A percentile compares a stretch with the other conserved stretches of the same genome.
These are phyloP conservation scores for Diplodia seriata DNA, from an alignment of 2,329 filamentous ascomycete genomes.

Conservation along the genomic window DNA sequence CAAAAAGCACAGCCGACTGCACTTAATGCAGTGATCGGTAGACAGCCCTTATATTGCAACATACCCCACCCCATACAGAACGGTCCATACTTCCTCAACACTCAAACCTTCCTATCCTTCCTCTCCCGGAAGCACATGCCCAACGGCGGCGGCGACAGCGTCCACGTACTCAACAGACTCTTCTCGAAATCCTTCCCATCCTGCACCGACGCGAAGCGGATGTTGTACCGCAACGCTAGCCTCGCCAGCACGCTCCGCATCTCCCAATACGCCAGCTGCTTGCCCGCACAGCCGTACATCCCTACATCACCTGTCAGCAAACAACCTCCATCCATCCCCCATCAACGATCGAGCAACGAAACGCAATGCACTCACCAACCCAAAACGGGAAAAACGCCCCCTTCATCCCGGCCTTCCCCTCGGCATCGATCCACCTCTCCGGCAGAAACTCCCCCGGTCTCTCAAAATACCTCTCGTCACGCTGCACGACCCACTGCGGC, in stretches of 20 bases:
- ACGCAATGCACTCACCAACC: conserved; percentile 10
- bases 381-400: conserved; percentile 26
- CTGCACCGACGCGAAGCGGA: conserved; percentile 52
- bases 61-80: too few relatives aligned
- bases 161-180: conserved; percentile 45
- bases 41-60: too few relatives aligned
- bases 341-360: not conserved
- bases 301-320: conserved; percentile 54
- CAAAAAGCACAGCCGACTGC: too few relatives aligned
- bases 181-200: conserved; percentile 44
- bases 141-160: conserved; percentile 21
- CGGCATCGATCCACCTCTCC: conserved; percentile 41
- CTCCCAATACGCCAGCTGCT: conserved; percentile 71
- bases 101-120: not conserved
- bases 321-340: not conserved
- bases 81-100: too few relatives aligned
- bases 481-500: conserved; percentile 42
- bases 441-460: conserved; percentile 42
- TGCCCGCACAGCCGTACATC: conserved; percentile 74
- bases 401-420: conserved; percentile 40
- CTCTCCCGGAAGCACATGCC: conserved; percentile 27
- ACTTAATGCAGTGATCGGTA: too few relatives aligned
- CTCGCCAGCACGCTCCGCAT: conserved; percentile 69
- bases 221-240: conserved; percentile 67
- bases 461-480: conserved; percentile 36